These are phyloP conservation scores for Paracoccidioides brasiliensis DNA, from an alignment of 2,329 filamentous ascomycete genomes.

Conservation along the genomic window DNA sequence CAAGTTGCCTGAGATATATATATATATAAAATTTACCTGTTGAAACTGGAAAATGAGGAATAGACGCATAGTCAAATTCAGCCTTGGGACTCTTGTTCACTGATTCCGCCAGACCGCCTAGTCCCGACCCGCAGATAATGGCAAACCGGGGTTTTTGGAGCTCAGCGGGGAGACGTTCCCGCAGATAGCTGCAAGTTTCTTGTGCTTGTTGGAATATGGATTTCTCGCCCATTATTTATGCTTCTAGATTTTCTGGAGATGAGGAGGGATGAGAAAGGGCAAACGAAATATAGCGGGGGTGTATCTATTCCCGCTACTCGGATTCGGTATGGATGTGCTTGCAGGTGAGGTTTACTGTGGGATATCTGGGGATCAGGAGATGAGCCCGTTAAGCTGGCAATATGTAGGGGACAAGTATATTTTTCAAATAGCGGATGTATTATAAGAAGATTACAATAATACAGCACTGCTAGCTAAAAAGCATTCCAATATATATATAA, in stretches of 20 bases:
- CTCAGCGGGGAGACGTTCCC: constrained; percentile 34
- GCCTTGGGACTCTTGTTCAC: constrained; percentile 33
- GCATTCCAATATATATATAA: too few relatives aligned
- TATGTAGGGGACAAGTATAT: too few relatives aligned
- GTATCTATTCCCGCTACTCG: too few relatives aligned
- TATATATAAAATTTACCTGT: constrained; percentile 37
- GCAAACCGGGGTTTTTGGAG: constrained; percentile 45
- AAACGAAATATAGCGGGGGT: too few relatives aligned
- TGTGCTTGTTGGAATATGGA: constrained; percentile 16
- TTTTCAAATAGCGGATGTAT: too few relatives aligned
- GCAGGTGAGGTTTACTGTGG: too few relatives aligned
- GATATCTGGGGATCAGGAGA: too few relatives aligned
- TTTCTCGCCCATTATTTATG: constrained; percentile 4
- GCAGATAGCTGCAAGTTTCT: constrained; percentile 41
- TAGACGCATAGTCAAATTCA: constrained; percentile 44
- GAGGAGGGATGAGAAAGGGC: neutral
- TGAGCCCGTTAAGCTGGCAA: too few relatives aligned
- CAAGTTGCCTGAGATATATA: neutral
- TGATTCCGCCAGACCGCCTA: constrained; percentile 45
- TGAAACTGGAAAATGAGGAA: constrained; percentile 48
- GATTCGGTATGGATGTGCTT: neutral
- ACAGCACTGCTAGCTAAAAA: too few relatives aligned
- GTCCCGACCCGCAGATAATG: constrained; percentile 52
- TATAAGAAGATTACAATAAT: too few relatives aligned
- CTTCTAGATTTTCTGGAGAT: neutral